Percentiles rank a stretch among this genome's conserved stretches.
Evolutionary conservation across 768 basidiomycete species (phyloP).

Genomic region (Podaxis sp.): DNA sequence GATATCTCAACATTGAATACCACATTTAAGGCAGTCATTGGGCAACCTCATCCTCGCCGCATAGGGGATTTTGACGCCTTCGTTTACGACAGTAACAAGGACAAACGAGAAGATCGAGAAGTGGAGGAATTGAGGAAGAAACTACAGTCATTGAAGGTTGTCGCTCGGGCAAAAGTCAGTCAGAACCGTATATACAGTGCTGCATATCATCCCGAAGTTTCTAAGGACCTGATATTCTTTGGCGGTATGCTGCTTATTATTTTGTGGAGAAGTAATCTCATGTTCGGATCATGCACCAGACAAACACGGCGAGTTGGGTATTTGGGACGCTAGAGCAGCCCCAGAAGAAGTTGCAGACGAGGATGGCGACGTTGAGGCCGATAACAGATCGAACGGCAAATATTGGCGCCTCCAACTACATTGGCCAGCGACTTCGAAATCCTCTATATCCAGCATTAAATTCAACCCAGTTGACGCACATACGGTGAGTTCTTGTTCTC

Average conservation of each 20-base stretch:
- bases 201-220: slow-evolving; percentile 74
- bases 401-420: slow-evolving; percentile 79
- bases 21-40: slow-evolving; percentile 35
- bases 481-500: slow-evolving; percentile 40
- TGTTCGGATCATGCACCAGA: slow-evolving; percentile 37
- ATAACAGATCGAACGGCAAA: slow-evolving; percentile 59
- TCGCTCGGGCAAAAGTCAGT: slow-evolving; percentile 78
- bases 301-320: slow-evolving; percentile 77
- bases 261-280: neutral
- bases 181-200: slow-evolving; percentile 71
- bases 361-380: slow-evolving; percentile 43
- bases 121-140: slow-evolving; percentile 50
- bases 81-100: slow-evolving; percentile 41
- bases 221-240: slow-evolving; percentile 83
- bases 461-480: slow-evolving; percentile 74
- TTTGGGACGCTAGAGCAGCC: slow-evolving; percentile 81
- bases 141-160: slow-evolving; percentile 54
- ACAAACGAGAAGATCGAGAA: slow-evolving; percentile 42
- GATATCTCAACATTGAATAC: slow-evolving; percentile 43
- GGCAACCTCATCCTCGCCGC: slow-evolving; percentile 33
- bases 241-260: slow-evolving; percentile 46
- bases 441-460: slow-evolving; percentile 75
- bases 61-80: slow-evolving; percentile 47
- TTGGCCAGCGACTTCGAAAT: slow-evolving; percentile 79
- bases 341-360: slow-evolving; percentile 63